Base-by-base conservation (phyloP, 2,329 filamentous ascomycete genomes). In the Microthyrium microscopicum region DNA sequence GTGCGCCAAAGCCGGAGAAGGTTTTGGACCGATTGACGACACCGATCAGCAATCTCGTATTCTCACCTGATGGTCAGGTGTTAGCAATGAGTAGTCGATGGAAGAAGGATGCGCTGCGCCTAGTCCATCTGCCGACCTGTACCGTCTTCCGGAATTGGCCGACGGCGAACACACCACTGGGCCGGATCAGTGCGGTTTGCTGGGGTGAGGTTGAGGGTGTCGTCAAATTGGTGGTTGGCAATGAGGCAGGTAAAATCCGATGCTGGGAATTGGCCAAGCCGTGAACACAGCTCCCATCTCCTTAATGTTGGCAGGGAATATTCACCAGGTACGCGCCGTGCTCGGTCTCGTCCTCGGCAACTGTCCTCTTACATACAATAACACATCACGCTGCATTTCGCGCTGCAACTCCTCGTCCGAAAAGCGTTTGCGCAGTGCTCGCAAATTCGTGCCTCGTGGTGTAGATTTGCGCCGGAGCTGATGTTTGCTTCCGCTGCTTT, bases 71-170 rank as follows among this genome's bases (percentile, higher is more conserved):
- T 53, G 84, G 84, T 2, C 89, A 98, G 57, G 60, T 95, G 32
- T 59, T 98, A 44, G 82, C 75, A 0, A 84, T 95, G 62, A 80
- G 74, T 26, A 91, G 81, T 55, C 70, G 70, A 40, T 79, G 79
- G 67, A 92, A 93, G 66, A 77, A 77, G 51, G 84, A 94, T 56
- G 82, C 85, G 1, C 58, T 98, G 52, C 68, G 79, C 47, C 59
- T 98, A 42, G 83, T 87, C 20, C 89, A 98, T 55, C 59, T 98
- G 44, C 85, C 87, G 1, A 85, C 72, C 44, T 93, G 84, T 54
- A 93, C 84, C 2, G 82, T 95, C 15, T 98, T 89, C 64, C 74
- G 77, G 47, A 98, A 98, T 56, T 98, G 89, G 89, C 89, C 89
- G 17, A 98, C 87, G 34, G 71, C 74, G 41, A 76, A 79, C 52